Evolutionary conservation across 2,329 filamentous ascomycete species (phyloP), one percentile per base, ranked within the genome.

Genomic region (Trichoderma asperellum): DNA sequence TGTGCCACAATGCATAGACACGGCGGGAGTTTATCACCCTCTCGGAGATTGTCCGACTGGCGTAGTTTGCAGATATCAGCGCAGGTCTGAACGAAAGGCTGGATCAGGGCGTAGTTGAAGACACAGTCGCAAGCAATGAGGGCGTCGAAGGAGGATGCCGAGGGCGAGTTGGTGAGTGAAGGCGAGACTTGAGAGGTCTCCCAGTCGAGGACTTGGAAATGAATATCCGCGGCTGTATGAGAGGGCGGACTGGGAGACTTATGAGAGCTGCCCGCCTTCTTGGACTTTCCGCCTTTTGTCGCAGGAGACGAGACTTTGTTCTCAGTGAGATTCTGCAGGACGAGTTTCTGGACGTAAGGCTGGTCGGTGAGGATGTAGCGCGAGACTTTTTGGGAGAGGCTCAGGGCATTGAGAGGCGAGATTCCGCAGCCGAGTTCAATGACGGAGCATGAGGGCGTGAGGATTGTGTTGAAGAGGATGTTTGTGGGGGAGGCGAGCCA

Each of bases 91-190:
- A 96, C 92, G 60, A 98, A 87, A 0, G 94, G 93, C 55, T 87
- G 83, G 29, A 98, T 88, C 3, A 98, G 86, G 2, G 91, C 88
- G 73, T 97, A 92, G 80, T 98, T 99, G 83, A 96, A 99, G 73
- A 99, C 91, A 79, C 94, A 97, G 79, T 99, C 96, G 76, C 93
- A 97, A 4, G 94, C 93, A 43, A 98, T 78, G 12, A 98, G 83
- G 16, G 89, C 80, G 75, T 96, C 91, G 73, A 96, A 91, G 69
- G 86, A 85, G 75, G 74, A 76, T 56, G 71, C 75, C 47, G 65
- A 72, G 18, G 73, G 71, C 16, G 77, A 77, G 12, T 80, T 77
- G 1, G 81, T 81, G 35, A 87, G 77, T 2, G 74, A 74, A 11
- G 77, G 72, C 29, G 81, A 86, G 11, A 90, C 84, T 58, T 84